Percentiles rank a stretch among this genome's conserved stretches.
Evolutionary conservation across 2,329 filamentous ascomycete genomes (phyloP).

Genomic region (Aspergillus caelatus): DNA sequence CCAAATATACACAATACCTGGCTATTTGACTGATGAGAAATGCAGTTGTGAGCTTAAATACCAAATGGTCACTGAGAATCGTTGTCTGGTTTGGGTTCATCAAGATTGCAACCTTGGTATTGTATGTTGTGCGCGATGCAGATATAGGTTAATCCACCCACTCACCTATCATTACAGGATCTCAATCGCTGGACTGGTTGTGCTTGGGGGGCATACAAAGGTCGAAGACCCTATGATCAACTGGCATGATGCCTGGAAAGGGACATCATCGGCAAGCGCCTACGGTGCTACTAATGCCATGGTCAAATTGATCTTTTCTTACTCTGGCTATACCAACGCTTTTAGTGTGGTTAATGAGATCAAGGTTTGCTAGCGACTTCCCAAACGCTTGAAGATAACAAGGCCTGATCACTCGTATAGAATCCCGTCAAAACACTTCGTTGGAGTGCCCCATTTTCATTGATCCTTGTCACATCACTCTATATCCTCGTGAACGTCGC

Average conservation of each 20-base stretch:
- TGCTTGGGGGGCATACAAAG: neutral
- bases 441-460: constrained; percentile 52
- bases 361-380: neutral
- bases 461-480: constrained; percentile 56
- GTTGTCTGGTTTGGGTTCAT: constrained; percentile 5
- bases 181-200: neutral
- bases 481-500: constrained; percentile 65
- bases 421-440: constrained; percentile 61
- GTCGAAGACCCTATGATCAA: neutral
- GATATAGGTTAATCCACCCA: too few species aligned
- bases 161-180: neutral
- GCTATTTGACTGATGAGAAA: neutral
- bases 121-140: neutral
- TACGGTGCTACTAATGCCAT: constrained; percentile 3
- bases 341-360: constrained; percentile 3
- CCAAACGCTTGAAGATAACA: too few species aligned
- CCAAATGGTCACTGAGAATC: neutral
- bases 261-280: neutral
- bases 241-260: constrained; percentile 3
- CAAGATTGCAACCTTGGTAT: neutral
- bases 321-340: constrained; percentile 1
- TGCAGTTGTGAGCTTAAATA: neutral
- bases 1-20: neutral
- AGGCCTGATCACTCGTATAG: constrained; percentile 27
- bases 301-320: neutral